A percentile compares a stretch with the other conserved stretches of the same genome.
Evolutionary conservation across 192 early-diverging fungal genomes (phyloP).

Genomic region (Lobosporangium transversale): DNA sequence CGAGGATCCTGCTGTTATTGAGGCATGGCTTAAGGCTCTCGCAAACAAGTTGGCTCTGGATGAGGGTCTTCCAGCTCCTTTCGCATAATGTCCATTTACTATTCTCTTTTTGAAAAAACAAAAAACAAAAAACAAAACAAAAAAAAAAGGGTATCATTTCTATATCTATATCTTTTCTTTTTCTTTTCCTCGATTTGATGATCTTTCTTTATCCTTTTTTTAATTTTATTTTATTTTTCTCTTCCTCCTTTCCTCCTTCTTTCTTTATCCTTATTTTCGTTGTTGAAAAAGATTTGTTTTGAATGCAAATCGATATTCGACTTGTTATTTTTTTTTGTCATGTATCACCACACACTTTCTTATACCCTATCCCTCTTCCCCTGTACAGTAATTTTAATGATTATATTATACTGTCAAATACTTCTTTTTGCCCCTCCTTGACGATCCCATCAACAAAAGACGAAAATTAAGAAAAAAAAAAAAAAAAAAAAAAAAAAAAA

Average conservation of each 20-base stretch:
- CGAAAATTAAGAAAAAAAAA: neutral
- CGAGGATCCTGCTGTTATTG: constrained; percentile 13
- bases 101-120: neutral
- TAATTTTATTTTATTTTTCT: constrained; percentile 1
- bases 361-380: neutral
- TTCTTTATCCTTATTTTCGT: neutral
- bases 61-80: constrained; percentile 26
- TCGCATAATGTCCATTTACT: neutral
- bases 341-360: neutral
- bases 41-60: constrained; percentile 23
- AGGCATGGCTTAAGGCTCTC: constrained; percentile 43
- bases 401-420: too few species aligned
- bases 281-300: too few species aligned
- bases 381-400: neutral
- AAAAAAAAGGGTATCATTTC: neutral
- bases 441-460: neutral
- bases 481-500: constrained; percentile 1
- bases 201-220: neutral
- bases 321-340: too few species aligned
- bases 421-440: neutral
- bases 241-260: neutral
- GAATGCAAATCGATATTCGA: too few species aligned
- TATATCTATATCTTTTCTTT: neutral
- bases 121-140: neutral
- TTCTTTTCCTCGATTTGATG: neutral